Conservation (phyloP, 1,284 basidiomycete genomes). For the Microbotryum saponariae region DNA sequence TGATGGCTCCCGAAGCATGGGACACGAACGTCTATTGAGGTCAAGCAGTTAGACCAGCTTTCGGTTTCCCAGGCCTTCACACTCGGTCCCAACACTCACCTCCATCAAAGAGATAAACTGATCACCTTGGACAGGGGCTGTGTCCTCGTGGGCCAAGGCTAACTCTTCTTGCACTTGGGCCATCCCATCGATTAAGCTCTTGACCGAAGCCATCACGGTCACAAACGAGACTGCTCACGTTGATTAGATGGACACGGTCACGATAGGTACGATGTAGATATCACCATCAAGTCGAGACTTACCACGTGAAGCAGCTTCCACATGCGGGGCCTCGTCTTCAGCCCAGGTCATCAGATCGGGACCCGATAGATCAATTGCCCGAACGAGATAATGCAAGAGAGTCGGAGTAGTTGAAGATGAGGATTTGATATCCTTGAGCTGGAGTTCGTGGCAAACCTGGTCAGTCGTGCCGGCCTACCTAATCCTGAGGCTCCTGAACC, state of each 20-base stretch:
- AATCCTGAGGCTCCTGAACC: background rate
- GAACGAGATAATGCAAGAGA: constrained; percentile 74
- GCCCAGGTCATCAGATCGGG: constrained; percentile 62
- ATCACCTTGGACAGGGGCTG: constrained; percentile 46
- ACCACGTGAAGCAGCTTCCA: constrained; percentile 77
- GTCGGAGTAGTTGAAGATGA: constrained; percentile 66
- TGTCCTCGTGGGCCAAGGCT: background rate
- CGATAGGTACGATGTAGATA: too few relatives aligned
- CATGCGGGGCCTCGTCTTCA: constrained; percentile 62
- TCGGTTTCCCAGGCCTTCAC: background rate
- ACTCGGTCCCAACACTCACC: background rate
- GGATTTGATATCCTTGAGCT: constrained; percentile 73
- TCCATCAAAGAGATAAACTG: constrained; percentile 57
- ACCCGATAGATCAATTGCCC: constrained; percentile 62
- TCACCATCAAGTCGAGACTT: constrained; percentile 29
- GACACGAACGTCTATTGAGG: constrained; percentile 52
- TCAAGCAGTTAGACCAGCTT: background rate
- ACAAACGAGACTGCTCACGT: constrained; percentile 60
- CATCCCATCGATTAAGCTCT: constrained; percentile 54
- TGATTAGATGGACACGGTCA: too few relatives aligned
- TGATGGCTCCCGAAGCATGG: constrained; percentile 50
- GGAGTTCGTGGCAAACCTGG: background rate
- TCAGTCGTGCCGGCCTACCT: too few relatives aligned
- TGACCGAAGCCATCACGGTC: constrained; percentile 54
- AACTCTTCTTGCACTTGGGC: constrained; percentile 56